Percentiles rank a stretch among this genome's conserved stretches.
phyloP scores from a whole-genome alignment of 1,139 yeast genomes.

The Geotrichum europaeum region DNA sequence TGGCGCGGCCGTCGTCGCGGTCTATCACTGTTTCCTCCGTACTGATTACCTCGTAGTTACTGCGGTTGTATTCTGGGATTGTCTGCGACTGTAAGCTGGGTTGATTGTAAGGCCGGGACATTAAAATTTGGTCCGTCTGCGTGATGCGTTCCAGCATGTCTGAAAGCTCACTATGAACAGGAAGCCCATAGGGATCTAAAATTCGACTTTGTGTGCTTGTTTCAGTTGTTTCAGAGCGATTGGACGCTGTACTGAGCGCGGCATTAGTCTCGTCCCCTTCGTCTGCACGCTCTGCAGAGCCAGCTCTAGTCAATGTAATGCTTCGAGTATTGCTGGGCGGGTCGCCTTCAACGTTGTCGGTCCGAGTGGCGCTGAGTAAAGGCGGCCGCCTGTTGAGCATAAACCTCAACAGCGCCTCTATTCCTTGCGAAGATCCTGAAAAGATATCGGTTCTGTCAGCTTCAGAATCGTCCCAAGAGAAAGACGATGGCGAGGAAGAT shows the following conservation, averaged over 20 bases:
- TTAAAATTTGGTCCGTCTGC: not conserved
- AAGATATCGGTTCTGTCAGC: not conserved
- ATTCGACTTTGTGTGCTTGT: not conserved
- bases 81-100: not conserved
- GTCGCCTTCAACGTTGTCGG: not conserved
- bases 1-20: not conserved
- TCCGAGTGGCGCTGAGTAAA: not conserved
- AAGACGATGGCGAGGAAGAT: not conserved
- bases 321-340: not conserved
- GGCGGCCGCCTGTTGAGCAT: not conserved
- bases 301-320: not conserved
- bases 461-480: not conserved
- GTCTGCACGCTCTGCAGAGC: not conserved
- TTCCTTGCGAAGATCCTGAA: not conserved
- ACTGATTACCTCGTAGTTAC: not conserved
- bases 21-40: not conserved
- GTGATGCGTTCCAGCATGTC: not conserved
- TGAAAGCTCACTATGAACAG: not conserved
- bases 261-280: not conserved
- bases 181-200: not conserved
- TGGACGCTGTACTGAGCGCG: not conserved
- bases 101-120: not conserved
- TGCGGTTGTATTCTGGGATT: not conserved
- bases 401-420: not conserved
- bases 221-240: not conserved